Evolutionary conservation across 2,329 filamentous ascomycete species (phyloP), one percentile per base, ranked within the genome.

Genomic region (Arthroderma sp.): DNA sequence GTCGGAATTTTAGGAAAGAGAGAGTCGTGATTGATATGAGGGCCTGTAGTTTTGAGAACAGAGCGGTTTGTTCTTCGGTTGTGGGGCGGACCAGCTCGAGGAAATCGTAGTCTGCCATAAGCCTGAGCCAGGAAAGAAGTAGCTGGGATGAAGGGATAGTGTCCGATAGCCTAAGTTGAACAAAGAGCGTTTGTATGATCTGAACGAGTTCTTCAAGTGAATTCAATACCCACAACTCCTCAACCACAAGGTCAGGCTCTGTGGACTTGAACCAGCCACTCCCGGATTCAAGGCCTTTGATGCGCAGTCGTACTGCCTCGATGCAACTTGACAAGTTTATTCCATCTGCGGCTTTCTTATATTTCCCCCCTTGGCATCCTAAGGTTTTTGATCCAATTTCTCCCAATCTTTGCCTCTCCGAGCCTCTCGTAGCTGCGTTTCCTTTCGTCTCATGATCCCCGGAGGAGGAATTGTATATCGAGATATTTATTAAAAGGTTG

Each of bases 181-280:
- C 73, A 53, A 88, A 84, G 27, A 86, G 66, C 10, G 87, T 70
- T 40, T 85, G 80, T 61, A 91, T 69, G 36, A 81, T 73, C 57
- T 91, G 83, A 34, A 83, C 69, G 37, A 82, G 73, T 60, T 94
- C 85, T 9, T 78, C 77, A 22, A 87, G 66, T 28, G 79, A 66
- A 4, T 73, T 78, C 44, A 72, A 71, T 27, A 74, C 63, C 78
- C 81, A 89, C 42, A 74, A 69, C 32, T 75, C 72, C 27, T 78
- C 77, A 1, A 72, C 69, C 33, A 75, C 69, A 37, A 40, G 34
- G 15, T 76, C 72, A 22, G 72, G 70, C 7, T 66, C 63, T 42
- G 68, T 62, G 33, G 67, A 56, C 34, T 67, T 60, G 48, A 68
- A 57, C 72, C 71, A 77, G 34, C 66, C 59, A 38, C 57, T 61